Evolutionary conservation across 352 stramenopile species (phyloP), one percentile per base, ranked within the genome.

Genomic region (Aphanomyces astaci): DNA sequence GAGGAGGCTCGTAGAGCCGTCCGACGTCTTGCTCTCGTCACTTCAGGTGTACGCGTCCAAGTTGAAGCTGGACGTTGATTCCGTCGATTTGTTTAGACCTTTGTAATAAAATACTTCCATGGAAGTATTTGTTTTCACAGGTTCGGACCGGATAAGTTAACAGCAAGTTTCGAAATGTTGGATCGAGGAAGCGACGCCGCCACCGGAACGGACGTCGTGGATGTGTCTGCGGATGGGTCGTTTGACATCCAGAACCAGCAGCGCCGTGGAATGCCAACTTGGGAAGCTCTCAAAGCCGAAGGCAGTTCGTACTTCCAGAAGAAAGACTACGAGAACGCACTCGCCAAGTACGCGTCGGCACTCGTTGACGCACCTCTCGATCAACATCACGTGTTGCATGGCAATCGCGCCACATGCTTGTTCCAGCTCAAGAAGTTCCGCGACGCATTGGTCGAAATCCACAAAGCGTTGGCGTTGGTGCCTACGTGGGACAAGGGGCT

Each of bases 261-360:
- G 45, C 45, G 9, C 9, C 45, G 9, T 53, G 13, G 45, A 32
- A 13, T 59, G 30, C 48, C n/a, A 24, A 33, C 51, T 15, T 65
- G 56, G 56, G 56, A 53, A 22, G 56, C 22, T n/a, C n/a, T 65
- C 32, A 65, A 65, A 27, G 36, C 56, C 13, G 56, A 65, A 19
- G 56, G 56, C 30, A 65, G 53, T 52, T 32, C 32, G 4, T 48
- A 22, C 24, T 65, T 65, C 32, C 19, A 19, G 32, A 36, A 52
- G 36, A 65, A 65, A 28, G 56, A 65, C 24, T 65, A 53, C 25
- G n/a, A 17, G 17, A 30, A 30, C 4, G 56, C 56, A 4, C 22
- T 65, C 1, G 36, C 33, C 3, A 51, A 36, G 32, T 65, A 65
- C 56, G 31, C 36, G 39, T 3, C 22, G 11, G 56, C 56, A 27